Conservation (phyloP, 129 eudicot genomes). For the Flaveria trinervia region DNA sequence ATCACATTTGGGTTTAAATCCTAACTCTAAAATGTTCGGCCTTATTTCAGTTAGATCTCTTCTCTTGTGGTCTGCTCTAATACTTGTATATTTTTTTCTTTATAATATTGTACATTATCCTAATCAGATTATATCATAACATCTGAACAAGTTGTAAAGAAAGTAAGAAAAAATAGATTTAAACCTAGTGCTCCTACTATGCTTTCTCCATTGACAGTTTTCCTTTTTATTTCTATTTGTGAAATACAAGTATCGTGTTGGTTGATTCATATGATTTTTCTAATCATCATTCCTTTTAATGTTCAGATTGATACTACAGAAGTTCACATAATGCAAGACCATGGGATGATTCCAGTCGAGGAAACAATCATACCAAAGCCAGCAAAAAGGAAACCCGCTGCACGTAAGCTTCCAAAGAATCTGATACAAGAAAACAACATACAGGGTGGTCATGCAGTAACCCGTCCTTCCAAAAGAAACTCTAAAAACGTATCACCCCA, state of each 20-base stretch:
- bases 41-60: neutral
- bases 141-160: too few species aligned
- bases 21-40: neutral
- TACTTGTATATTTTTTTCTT: too few species aligned
- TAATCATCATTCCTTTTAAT: neutral
- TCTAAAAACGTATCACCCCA: conserved; percentile 39
- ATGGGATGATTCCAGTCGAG: conserved; percentile 43
- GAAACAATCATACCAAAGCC: conserved; percentile 49
- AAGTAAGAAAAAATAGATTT: neutral
- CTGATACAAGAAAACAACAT: conserved; percentile 47
- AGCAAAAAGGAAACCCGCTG: conserved; percentile 52
- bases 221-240: neutral
- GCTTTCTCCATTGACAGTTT: neutral
- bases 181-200: neutral
- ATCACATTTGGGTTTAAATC: neutral
- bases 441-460: conserved; percentile 40
- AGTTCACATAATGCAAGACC: conserved; percentile 55
- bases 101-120: too few species aligned
- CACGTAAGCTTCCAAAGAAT: conserved; percentile 45
- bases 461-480: conserved; percentile 52
- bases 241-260: neutral
- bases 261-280: conserved; percentile 4
- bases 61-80: neutral
- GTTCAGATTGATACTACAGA: conserved; percentile 20
- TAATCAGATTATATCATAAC: too few species aligned